Evolutionary conservation across 2,329 filamentous ascomycete genomes (phyloP), one percentile per base, ranked within the genome.

Genomic region (Ceratocystis huliohia): DNA sequence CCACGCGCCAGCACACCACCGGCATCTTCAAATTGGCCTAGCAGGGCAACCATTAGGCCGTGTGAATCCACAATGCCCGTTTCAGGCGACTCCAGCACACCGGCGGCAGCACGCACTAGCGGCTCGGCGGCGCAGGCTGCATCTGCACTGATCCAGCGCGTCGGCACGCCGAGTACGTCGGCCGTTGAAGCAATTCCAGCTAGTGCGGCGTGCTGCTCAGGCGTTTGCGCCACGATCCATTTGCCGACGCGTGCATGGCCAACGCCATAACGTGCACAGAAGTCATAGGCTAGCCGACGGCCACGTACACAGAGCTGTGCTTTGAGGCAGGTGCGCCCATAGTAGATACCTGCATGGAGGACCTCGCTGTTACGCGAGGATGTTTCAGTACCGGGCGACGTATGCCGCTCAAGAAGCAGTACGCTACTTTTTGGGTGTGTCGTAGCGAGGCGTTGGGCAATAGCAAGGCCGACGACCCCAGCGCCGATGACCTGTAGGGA

Each of bases 301-400:
- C 94, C 94, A 41, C 80, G 78, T 69, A 96, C 80, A 77, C 94
- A 99, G 13, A 99, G 83, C 17, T 78, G 77, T 0, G 92, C 91
- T 77, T 99, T 99, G 65, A 96, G 83, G 1, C 86, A 87, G 50
- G 78, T 76, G 5, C 80, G 74, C 17, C 88, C 89, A 76, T 96
- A 96, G 81, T 96, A 97, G 69, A 97, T 82, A 15, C 94, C 94
- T 0, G 90, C 94, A 75, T 99, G 94, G 71, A 99, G 95, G 66
- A 97, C 93, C 82, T 97, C 92, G 73, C 88, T 93, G 78, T 96
- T 96, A 70, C 92, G 86, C 70, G 88, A 89, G 69, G 88, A 92
- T 0, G 91, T 96, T 78, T 70, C 92, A 33, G 85, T 93, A 63
- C 92, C 92, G 30, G 89, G 81, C 63, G 82, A 80, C 25, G 80